Conservation (phyloP, 768 basidiomycete genomes). For the Pleurotus cornucopiae region DNA sequence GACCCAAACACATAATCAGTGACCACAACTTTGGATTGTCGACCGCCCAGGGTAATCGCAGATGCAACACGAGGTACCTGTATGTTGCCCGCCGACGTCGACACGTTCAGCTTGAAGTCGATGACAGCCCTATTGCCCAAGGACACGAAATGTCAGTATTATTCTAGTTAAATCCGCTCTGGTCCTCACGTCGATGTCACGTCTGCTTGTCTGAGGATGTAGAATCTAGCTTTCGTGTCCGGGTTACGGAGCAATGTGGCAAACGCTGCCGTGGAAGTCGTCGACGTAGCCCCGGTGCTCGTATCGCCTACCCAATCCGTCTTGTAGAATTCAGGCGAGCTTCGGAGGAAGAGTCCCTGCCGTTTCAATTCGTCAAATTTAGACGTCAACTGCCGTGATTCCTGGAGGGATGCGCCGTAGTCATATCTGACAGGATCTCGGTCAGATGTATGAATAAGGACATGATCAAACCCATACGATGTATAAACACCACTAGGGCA, state of each 20-base stretch:
- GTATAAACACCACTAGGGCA: background rate
- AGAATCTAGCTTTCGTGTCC: constrained; percentile 63
- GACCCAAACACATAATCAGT: constrained; percentile 72
- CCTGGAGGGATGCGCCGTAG: constrained; percentile 70
- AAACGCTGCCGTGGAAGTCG: constrained; percentile 42
- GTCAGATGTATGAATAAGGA: constrained; percentile 3
- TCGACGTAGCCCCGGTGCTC: constrained; percentile 38
- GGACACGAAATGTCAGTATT: background rate
- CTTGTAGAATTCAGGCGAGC: constrained; percentile 75
- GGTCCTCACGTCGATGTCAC: constrained; percentile 55
- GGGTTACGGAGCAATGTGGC: constrained; percentile 66
- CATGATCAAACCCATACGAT: background rate
- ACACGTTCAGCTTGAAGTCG: constrained; percentile 57
- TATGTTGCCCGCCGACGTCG: constrained; percentile 46
- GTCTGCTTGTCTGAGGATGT: constrained; percentile 61
- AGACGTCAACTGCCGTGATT: constrained; percentile 57
- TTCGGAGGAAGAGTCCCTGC: constrained; percentile 74
- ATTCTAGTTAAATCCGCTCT: background rate
- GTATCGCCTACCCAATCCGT: constrained; percentile 71
- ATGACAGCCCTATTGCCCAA: constrained; percentile 33
- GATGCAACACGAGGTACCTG: constrained; percentile 52
- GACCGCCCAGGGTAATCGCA: constrained; percentile 57
- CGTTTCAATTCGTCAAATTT: constrained; percentile 80
- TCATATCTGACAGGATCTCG: constrained; percentile 56
- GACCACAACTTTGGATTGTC: constrained; percentile 71